A percentile compares a stretch with the other conserved stretches of the same genome.
These are phyloP conservation scores for Talaromyces sp. DNA, from an alignment of 2,329 filamentous ascomycete species.

Conservation along the genomic window DNA sequence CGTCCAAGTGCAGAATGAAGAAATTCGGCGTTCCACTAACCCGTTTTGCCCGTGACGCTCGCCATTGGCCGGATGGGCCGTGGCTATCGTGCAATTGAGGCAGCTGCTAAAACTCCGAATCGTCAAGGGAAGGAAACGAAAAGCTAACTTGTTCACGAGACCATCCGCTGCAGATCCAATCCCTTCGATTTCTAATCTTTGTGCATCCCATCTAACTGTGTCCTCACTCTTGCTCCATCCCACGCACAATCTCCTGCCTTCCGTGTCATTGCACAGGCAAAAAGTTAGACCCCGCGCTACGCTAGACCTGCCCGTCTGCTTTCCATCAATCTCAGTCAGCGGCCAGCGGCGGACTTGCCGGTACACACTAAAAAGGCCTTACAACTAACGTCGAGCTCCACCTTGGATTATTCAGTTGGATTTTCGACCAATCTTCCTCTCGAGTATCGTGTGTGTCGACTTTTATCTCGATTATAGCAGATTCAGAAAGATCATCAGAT, in stretches of 20 bases:
- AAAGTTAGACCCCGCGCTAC: slow-evolving; percentile 13
- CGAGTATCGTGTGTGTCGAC: not conserved
- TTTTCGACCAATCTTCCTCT: not conserved
- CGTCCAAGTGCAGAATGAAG: not conserved
- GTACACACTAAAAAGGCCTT: slow-evolving; percentile 5
- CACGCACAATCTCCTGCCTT: not conserved
- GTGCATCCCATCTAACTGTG: not conserved
- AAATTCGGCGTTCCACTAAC: slow-evolving; percentile 8
- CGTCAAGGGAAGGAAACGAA: not conserved
- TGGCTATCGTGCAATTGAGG: slow-evolving; percentile 7
- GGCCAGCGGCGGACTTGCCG: slow-evolving; percentile 10
- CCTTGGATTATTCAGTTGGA: not conserved
- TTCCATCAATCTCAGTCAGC: slow-evolving; percentile 1
- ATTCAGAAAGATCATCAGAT: not conserved
- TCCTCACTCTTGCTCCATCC: not conserved
- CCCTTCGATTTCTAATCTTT: not conserved
- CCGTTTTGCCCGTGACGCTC: not conserved
- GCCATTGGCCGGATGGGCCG: slow-evolving; percentile 6
- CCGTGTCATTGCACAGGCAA: not conserved
- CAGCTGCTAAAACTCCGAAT: slow-evolving; percentile 11
- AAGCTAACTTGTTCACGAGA: slow-evolving; percentile 4
- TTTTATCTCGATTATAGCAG: not conserved
- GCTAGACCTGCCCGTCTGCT: not conserved
- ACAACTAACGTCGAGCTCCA: slow-evolving; percentile 3
- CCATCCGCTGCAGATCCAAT: not conserved